phyloP scores from a whole-genome alignment of 1,284 basidiomycete genomes.

The Cutaneotrichosporon sp. region DNA sequence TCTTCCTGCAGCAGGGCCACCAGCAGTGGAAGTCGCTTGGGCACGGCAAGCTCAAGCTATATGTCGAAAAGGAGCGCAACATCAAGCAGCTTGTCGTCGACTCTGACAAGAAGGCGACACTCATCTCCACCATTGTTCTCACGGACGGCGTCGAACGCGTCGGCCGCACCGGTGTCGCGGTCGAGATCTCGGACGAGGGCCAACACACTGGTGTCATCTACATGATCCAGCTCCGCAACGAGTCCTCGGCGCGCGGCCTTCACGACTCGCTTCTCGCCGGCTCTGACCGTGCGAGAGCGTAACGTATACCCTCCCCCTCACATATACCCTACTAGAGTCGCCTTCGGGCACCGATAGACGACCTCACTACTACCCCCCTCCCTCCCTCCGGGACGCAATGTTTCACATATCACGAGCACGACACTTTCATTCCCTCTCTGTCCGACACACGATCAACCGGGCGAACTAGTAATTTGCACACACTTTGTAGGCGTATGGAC shows the following conservation, averaged over 20 bases:
- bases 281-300: constrained; percentile 64
- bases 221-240: constrained; percentile 93
- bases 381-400: background rate
- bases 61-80: constrained; percentile 72
- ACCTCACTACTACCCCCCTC: background rate
- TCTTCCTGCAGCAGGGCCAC: constrained; percentile 93
- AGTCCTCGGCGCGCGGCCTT: constrained; percentile 77
- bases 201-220: constrained; percentile 93
- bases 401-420: background rate
- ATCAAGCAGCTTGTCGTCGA: constrained; percentile 96
- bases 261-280: constrained; percentile 86
- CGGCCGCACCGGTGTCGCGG: constrained; percentile 94
- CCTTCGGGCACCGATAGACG: background rate
- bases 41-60: constrained; percentile 82
- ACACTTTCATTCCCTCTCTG: background rate
- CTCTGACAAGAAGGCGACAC: constrained; percentile 70
- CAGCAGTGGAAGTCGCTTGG: constrained; percentile 97
- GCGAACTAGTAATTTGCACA: background rate
- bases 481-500: background rate
- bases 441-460: background rate
- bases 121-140: constrained; percentile 94
- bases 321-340: background rate
- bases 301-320: constrained; percentile 1
- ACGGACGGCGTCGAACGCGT: constrained; percentile 96
- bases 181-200: constrained; percentile 90